Evolutionary conservation across 139 green algal genomes (phyloP), one percentile per base, ranked within the genome.

Genomic region (Gonium pectorale): DNA sequence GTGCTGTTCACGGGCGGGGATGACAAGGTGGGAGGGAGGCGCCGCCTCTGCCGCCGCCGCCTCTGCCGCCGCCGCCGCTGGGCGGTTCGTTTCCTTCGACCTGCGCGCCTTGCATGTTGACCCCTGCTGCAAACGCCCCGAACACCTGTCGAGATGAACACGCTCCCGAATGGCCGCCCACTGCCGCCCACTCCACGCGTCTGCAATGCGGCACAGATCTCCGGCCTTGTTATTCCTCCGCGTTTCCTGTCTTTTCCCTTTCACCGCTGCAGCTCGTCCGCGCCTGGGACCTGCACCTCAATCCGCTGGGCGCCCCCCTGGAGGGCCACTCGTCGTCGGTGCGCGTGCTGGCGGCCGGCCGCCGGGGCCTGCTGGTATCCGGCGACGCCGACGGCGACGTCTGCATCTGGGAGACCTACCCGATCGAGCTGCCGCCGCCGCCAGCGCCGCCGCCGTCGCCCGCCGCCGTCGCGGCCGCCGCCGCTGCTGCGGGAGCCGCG

Each of bases 1-100:
- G 56, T 94, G 24, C 67, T 97, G 40, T 97, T 95, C 94, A 94
- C 91, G 6, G 93, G 93, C 26, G 94, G 94, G 13, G 92, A 93
- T 60, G 94, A 97, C 85, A 91, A 92, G 87, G 86, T 93, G 26
- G 2, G 81, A 17, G 64, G n/a, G n/a, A n/a, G n/a, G n/a, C n/a
- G n/a, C n/a, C n/a, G n/a, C n/a, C n/a, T n/a, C n/a, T n/a, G n/a
- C n/a, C n/a, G n/a, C n/a, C n/a, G n/a, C n/a, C n/a, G n/a, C n/a
- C n/a, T n/a, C n/a, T n/a, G n/a, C n/a, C n/a, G n/a, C n/a, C n/a
- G n/a, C n/a, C n/a, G n/a, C n/a, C n/a, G n/a, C n/a, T n/a, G n/a
- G n/a, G n/a, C n/a, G n/a, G n/a, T n/a, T n/a, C n/a, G n/a, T n/a
- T n/a, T n/a, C n/a, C n/a, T n/a, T n/a, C n/a, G n/a, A n/a, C n/a